Percentiles rank a stretch among this genome's conserved stretches.
Evolutionary conservation across 2,329 filamentous ascomycete genomes (phyloP).

Genomic region (Xylariales sp.): DNA sequence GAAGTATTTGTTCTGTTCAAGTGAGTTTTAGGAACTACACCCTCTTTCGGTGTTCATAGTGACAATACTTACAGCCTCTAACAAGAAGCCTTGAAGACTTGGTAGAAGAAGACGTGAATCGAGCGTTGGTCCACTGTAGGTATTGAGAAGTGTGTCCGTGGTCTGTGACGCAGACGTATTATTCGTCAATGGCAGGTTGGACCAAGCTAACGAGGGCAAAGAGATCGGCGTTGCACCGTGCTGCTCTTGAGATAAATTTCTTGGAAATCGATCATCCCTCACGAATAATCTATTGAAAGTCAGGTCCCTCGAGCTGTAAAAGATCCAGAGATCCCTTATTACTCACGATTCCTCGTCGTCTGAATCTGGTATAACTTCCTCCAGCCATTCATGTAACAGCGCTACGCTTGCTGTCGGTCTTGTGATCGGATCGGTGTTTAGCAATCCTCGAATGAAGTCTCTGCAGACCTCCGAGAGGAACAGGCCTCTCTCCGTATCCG

Average conservation of each 20-base stretch:
- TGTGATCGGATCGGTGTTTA: conserved; percentile 4
- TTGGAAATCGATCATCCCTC: background rate
- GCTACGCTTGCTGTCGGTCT: conserved; percentile 15
- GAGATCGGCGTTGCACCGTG: conserved; percentile 12
- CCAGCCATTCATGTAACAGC: conserved; percentile 16
- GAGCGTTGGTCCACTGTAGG: conserved; percentile 14
- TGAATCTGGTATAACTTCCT: conserved; percentile 21
- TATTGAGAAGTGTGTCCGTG: conserved; percentile 2
- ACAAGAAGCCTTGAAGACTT: conserved; percentile 20
- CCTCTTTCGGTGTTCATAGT: background rate
- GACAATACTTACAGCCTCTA: conserved; percentile 10
- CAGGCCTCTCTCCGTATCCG: conserved; percentile 3
- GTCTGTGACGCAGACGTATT: conserved; percentile 1
- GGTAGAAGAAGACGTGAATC: conserved; percentile 10
- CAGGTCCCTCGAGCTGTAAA: background rate
- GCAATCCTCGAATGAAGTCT: conserved; percentile 21
- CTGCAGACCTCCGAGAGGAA: conserved; percentile 15
- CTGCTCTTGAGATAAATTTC: background rate
- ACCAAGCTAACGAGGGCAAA: conserved; percentile 24
- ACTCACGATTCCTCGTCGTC: conserved; percentile 24
- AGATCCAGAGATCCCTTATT: background rate
- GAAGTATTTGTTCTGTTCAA: conserved; percentile 19
- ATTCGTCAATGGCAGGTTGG: conserved; percentile 14
- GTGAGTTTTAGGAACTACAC: background rate
- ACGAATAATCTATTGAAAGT: conserved; percentile 16